A percentile compares a stretch with the other conserved stretches of the same genome.
These are phyloP conservation scores for Leptographium wingfieldii DNA, from an alignment of 2,329 filamentous ascomycete species.

Conservation along the genomic window DNA sequence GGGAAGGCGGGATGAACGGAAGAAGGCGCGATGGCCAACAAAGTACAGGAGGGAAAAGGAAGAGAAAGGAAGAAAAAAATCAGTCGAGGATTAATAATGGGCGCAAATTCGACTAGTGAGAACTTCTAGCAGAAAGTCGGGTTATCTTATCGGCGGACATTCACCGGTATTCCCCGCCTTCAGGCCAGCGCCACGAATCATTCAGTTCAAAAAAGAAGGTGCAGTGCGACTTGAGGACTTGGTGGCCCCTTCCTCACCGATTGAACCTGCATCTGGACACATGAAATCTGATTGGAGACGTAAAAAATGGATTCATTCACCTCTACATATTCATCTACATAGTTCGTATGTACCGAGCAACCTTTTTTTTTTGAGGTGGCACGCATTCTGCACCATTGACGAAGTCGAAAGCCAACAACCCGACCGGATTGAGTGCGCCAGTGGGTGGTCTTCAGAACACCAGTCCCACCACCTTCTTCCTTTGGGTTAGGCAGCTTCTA, in stretches of 20 bases:
- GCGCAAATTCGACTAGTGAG: neutral
- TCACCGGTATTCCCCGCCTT: neutral
- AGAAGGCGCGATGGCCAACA: neutral
- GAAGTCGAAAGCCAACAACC: neutral
- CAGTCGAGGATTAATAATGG: neutral
- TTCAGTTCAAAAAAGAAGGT: neutral
- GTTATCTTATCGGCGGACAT: conserved; percentile 6
- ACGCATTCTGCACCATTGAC: neutral
- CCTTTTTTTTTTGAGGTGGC: neutral
- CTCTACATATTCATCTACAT: neutral
- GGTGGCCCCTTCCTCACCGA: neutral
- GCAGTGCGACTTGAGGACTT: neutral
- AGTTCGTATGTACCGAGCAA: neutral
- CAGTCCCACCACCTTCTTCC: neutral
- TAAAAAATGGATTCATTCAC: neutral
- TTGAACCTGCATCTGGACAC: neutral
- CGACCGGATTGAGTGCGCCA: too few species aligned
- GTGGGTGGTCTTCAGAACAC: neutral
- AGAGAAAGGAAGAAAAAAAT: neutral
- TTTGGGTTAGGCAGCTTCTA: neutral
- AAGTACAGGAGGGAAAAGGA: neutral
- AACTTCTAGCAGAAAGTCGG: neutral
- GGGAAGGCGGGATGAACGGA: conserved; percentile 6
- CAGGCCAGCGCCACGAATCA: neutral
- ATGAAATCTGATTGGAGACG: neutral